A percentile compares a stretch with the other conserved stretches of the same genome.
Evolutionary conservation across 1,284 basidiomycete species (phyloP).

Genomic region (Sanghuangporus sanghuang): DNA sequence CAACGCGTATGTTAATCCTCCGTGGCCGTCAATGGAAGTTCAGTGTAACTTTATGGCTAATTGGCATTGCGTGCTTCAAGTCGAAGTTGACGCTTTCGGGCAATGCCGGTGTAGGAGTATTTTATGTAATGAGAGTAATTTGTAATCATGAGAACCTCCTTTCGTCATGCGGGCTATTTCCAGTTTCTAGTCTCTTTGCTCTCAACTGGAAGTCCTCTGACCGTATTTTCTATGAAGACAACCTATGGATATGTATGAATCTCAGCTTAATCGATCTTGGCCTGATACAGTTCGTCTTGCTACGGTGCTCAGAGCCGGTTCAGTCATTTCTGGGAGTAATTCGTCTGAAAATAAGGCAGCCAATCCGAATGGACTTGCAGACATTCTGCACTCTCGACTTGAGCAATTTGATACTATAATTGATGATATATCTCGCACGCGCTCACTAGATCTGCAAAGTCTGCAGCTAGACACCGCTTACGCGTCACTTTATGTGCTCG

Average conservation of each 20-base stretch:
- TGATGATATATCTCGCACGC: not conserved
- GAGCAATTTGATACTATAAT: slow-evolving; percentile 8
- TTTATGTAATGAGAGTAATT: not conserved
- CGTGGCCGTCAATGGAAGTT: not conserved
- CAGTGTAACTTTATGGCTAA: not conserved
- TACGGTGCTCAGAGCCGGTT: slow-evolving; percentile 6
- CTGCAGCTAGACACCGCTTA: slow-evolving; percentile 45
- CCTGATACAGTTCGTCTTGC: not conserved
- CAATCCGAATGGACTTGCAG: slow-evolving; percentile 2
- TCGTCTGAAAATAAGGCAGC: not conserved
- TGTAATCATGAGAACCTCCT: not conserved
- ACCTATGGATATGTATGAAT: not conserved
- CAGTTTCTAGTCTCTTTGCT: not conserved
- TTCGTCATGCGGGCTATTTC: no score
- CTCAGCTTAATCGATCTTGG: slow-evolving; percentile 1
- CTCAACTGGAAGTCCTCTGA: not conserved
- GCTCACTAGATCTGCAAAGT: not conserved
- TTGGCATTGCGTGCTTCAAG: not conserved
- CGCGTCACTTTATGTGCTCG: slow-evolving; percentile 49
- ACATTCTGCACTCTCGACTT: slow-evolving; percentile 11
- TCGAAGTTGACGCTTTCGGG: not conserved
- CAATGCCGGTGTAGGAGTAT: not conserved
- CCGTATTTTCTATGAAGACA: not conserved
- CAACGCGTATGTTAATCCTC: not conserved
- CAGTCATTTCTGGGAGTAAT: slow-evolving; percentile 6